Percentiles rank a stretch among this genome's conserved stretches.
These are phyloP conservation scores for Nakaseomyces kungkrabaensis DNA, from an alignment of 1,139 yeast species.

Conservation along the genomic window DNA sequence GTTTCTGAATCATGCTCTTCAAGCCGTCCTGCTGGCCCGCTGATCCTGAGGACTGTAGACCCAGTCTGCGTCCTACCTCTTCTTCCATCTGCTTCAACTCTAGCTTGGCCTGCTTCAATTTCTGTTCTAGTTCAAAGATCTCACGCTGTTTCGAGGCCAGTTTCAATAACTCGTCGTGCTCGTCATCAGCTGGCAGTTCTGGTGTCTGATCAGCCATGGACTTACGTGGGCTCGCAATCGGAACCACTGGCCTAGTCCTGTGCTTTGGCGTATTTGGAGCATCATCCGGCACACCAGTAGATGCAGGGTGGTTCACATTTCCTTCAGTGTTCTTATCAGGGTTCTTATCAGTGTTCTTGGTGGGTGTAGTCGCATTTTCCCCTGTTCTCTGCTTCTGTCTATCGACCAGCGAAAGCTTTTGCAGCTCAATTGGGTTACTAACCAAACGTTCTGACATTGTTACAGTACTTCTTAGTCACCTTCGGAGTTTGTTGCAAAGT, in stretches of 20 bases:
- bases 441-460: slow-evolving; percentile 21
- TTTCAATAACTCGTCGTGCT: slow-evolving; percentile 18
- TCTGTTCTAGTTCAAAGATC: slow-evolving; percentile 33
- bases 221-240: slow-evolving; percentile 3
- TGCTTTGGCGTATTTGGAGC: background rate
- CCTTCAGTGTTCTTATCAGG: background rate
- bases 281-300: background rate
- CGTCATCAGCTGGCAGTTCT: slow-evolving; percentile 10
- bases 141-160: slow-evolving; percentile 39
- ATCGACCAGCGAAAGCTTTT: slow-evolving; percentile 21
- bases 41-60: slow-evolving; percentile 4
- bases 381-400: slow-evolving; percentile 9
- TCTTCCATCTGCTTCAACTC: slow-evolving; percentile 32
- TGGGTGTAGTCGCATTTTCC: background rate
- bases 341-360: background rate
- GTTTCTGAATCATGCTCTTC: background rate
- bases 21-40: background rate
- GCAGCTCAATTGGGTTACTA: slow-evolving; percentile 29
- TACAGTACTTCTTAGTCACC: too few relatives aligned
- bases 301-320: background rate
- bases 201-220: slow-evolving; percentile 3
- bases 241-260: slow-evolving; percentile 1
- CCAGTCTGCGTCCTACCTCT: slow-evolving; percentile 18
- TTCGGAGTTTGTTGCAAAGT: too few relatives aligned
- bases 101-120: slow-evolving; percentile 29